Base-by-base conservation (phyloP, 305 asterid genomes). In the Solanum chacoense region DNA sequence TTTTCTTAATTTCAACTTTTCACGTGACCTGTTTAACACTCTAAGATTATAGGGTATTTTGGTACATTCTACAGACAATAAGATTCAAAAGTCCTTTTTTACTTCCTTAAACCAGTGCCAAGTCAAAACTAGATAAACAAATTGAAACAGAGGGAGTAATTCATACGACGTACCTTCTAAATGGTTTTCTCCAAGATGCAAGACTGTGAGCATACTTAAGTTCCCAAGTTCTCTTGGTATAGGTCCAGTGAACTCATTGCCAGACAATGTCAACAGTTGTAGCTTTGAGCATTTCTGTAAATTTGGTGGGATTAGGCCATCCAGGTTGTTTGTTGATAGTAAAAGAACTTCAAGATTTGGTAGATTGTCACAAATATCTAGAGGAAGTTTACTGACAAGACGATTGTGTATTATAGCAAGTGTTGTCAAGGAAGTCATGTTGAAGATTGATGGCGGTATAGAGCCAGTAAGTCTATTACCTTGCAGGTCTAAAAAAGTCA, bases 271-370 rank as follows among this genome's bases (percentile, higher is more conserved):
- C 28, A 89, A 50, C 32, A 34, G 2, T 35, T 89, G 38, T 31
- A 89, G 87, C 69, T 36, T 77, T 24, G 87, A 78, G 76, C 92
- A 89, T 24, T 71, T 85, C 42, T 42, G 74, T 71, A 91, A 55
- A 50, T 84, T 80, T 7, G 72, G 22, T 3, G 91, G 90, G 6
- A 91, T 69, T 50, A 14, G 50, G 31, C 91, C 92, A 45, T 36
- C 50, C 12, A 91, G 72, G 29, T 32, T 9, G 76, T 89, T 89
- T 31, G 32, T 0, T 11, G 90, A 89, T 9, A 89, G 90, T 40
- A 18, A 89, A 22, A 91, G 88, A 6, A 83, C 45, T 63, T 42
- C 8, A 6, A 91, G 90, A 38, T 32, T 71, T 35, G 89, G 90
- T n/a, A 89, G 79, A 65, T 88, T 73, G 20, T 31, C 22, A 55